Conservation (phyloP, 139 green algal species). For the Micromonas pusilla region DNA sequence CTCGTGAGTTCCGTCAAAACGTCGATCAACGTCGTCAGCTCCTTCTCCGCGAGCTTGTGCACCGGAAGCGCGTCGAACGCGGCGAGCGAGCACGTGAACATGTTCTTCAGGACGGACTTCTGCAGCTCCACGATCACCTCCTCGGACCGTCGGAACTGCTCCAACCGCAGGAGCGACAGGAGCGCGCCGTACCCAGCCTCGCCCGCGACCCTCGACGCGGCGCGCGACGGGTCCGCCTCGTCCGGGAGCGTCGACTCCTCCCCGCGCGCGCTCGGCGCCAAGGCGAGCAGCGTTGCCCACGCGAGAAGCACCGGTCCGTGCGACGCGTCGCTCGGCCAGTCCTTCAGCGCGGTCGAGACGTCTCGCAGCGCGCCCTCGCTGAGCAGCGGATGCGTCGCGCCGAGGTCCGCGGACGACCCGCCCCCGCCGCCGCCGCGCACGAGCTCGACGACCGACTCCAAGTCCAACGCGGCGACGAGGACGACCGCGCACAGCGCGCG, state of each 20-base stretch:
- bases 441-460: conserved; percentile 3
- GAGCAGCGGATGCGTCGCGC: neutral
- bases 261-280: neutral
- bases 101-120: conserved; percentile 11
- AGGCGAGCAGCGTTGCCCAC: conserved; percentile 7
- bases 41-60: neutral
- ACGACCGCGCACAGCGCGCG: neutral
- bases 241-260: neutral
- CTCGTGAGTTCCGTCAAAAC: neutral
- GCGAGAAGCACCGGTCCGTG: neutral
- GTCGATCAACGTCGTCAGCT: neutral
- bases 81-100: neutral
- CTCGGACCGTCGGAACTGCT: neutral
- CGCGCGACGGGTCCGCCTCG: neutral
- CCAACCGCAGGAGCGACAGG: neutral
- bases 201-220: neutral
- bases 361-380: neutral
- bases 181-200: neutral
- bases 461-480: conserved; percentile 9
- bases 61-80: conserved; percentile 17
- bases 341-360: neutral
- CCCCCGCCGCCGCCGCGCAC: too few species aligned
- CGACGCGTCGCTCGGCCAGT: neutral
- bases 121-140: neutral
- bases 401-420: neutral